Evolutionary conservation across 495 filamentous ascomycete species (phyloP), one percentile per base, ranked within the genome.

Genomic region (Penicillium canescens): DNA sequence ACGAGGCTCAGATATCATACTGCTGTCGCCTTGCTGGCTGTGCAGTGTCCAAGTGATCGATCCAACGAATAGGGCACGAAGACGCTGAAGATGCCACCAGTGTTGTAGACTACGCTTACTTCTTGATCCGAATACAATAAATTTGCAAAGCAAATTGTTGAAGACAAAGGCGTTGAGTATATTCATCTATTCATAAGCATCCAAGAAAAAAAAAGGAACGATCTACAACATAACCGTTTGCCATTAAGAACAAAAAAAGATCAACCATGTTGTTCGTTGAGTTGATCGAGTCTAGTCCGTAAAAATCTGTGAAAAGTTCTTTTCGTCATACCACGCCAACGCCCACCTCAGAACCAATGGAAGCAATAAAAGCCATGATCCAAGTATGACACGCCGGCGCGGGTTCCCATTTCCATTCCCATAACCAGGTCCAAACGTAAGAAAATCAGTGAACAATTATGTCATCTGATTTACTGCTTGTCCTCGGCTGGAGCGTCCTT

Each of bases 401-500:
- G 28, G 8, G 28, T 31, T 31, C 28, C 28, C 37, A 6, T 39
- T 21, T 42, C 28, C 37, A 36, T 23, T 4, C 48, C 38, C 33
- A 23, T 20, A 14, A 47, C 31, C 23, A 24, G 23, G 23, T 24
- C 8, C 9, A 31, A 33, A 16, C 42, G 46, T 33, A 31, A 23
- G 35, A 31, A 36, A 46, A 54, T 20, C 12, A 44, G 20, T 35
- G 13, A 42, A 26, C 54, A 50, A 31, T 35, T 36, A 42, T 51
- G 24, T 20, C 21, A 54, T 9, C 36, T 40, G 8, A 58, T 67
- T 60, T 70, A 73, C 71, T 75, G 74, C 74, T 76, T 74, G 50
- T 78, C 68, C 51, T 73, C 54, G 24, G 71, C 56, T 39, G 49
- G 49, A 12, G 49, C 49, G 7, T 51, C 49, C 28, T 42, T 34